Evolutionary conservation across 1,284 basidiomycete species (phyloP).

Genomic region (Boletellus sp.): DNA sequence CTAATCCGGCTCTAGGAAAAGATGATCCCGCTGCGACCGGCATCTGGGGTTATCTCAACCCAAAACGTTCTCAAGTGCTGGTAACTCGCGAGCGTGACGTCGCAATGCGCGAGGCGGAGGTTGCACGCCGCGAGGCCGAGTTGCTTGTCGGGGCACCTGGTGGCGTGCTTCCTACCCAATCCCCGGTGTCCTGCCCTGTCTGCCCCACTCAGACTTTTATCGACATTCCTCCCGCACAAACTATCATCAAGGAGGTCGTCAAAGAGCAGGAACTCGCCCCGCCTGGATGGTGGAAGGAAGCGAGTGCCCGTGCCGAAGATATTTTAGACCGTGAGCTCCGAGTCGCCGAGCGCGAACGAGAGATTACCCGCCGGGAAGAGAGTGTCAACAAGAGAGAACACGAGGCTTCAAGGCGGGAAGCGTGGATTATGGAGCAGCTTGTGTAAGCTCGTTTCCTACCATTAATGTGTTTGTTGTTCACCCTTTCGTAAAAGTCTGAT

Average conservation of each 20-base stretch:
- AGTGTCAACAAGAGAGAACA: constrained; percentile 77
- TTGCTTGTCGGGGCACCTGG: constrained; percentile 74
- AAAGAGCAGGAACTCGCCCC: constrained; percentile 74
- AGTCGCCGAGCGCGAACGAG: constrained; percentile 76
- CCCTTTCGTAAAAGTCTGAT: constrained; percentile 47
- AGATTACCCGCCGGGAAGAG: constrained; percentile 79
- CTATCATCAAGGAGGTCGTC: constrained; percentile 79
- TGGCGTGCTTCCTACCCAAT: constrained; percentile 57
- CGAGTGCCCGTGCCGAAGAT: constrained; percentile 67
- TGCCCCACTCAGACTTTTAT: constrained; percentile 51
- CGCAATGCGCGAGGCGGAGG: constrained; percentile 75
- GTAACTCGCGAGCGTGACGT: constrained; percentile 72
- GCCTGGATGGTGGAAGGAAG: constrained; percentile 66
- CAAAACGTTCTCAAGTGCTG: constrained; percentile 74
- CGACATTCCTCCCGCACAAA: constrained; percentile 61
- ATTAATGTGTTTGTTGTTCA: constrained; percentile 11
- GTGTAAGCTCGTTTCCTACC: constrained; percentile 49
- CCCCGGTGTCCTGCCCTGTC: constrained; percentile 49
- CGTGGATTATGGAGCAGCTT: constrained; percentile 86
- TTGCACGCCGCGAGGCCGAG: constrained; percentile 80
- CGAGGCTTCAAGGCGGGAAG: constrained; percentile 76
- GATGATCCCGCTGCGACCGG: constrained; percentile 47
- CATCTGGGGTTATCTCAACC: constrained; percentile 67
- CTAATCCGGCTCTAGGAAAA: constrained; percentile 31
- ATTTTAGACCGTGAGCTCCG: constrained; percentile 77